These are phyloP conservation scores for Delphinella strobiligena DNA, from an alignment of 2,329 filamentous ascomycete genomes.

Conservation along the genomic window DNA sequence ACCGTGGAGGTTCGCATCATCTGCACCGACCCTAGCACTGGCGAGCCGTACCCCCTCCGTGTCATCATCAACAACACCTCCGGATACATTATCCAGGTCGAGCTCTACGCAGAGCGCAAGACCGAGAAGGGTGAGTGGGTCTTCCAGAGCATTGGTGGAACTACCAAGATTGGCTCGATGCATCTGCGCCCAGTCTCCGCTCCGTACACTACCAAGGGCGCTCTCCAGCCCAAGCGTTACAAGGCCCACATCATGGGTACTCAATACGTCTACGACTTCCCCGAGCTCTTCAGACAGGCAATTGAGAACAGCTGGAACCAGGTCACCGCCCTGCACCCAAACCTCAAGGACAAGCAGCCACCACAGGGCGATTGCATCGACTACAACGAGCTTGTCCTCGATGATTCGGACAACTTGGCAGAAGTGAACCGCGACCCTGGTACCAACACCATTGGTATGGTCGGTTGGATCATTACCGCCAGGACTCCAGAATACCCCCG, in stretches of 20 bases:
- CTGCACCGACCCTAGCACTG: slow-evolving; percentile 79
- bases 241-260: slow-evolving; percentile 99
- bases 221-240: slow-evolving; percentile 96
- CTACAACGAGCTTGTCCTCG: slow-evolving; percentile 85
- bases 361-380: slow-evolving; percentile 82
- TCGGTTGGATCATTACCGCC: slow-evolving; percentile 92
- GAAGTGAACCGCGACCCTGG: slow-evolving; percentile 93
- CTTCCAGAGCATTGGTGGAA: slow-evolving; percentile 94
- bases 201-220: slow-evolving; percentile 96
- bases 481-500: slow-evolving; percentile 90
- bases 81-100: slow-evolving; percentile 92
- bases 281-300: slow-evolving; percentile 95
- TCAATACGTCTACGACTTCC: slow-evolving; percentile 99
- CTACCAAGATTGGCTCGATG: slow-evolving; percentile 89
- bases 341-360: slow-evolving; percentile 69
- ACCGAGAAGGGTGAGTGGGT: slow-evolving; percentile 97
- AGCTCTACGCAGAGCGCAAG: slow-evolving; percentile 95
- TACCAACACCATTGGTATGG: slow-evolving; percentile 95
- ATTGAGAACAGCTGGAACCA: slow-evolving; percentile 90
- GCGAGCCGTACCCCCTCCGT: slow-evolving; percentile 79
- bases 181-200: slow-evolving; percentile 83
- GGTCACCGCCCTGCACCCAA: slow-evolving; percentile 60
- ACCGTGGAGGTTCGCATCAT: slow-evolving; percentile 97
- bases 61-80: slow-evolving; percentile 98
- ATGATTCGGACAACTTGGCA: slow-evolving; percentile 81